Conservation (phyloP, 2,329 filamentous ascomycete species). For the Westerdykella ornata region DNA sequence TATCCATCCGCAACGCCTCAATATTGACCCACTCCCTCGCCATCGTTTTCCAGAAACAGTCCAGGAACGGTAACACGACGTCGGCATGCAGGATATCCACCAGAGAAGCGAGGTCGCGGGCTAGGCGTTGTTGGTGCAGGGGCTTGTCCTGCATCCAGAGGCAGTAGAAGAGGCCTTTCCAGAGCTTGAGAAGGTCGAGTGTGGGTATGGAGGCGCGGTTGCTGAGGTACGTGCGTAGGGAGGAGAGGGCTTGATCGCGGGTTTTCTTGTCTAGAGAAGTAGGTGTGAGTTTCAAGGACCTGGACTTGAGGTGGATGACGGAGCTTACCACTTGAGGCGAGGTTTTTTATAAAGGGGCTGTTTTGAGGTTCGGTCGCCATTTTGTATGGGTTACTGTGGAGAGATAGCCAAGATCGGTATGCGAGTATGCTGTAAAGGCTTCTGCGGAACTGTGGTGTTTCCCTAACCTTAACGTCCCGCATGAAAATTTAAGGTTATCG, state of each 20-base stretch:
- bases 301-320: neutral
- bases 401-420: neutral
- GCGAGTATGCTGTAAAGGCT: neutral
- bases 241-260: conserved; percentile 69
- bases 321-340: conserved; percentile 71
- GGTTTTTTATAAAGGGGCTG: conserved; percentile 70
- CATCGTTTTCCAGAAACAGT: conserved; percentile 49
- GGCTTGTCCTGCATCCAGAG: conserved; percentile 92
- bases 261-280: conserved; percentile 63
- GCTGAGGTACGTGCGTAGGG: conserved; percentile 70
- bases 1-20: conserved; percentile 63
- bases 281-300: conserved; percentile 7
- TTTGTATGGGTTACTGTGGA: conserved; percentile 2
- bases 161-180: conserved; percentile 90
- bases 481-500: conserved; percentile 22
- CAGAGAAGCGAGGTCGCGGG: conserved; percentile 67
- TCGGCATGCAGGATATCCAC: conserved; percentile 51
- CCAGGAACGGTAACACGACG: conserved; percentile 40
- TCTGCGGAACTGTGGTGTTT: conserved; percentile 4
- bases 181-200: conserved; percentile 76
- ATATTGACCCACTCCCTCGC: conserved; percentile 47
- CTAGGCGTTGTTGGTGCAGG: conserved; percentile 77
- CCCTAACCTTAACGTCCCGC: conserved; percentile 3
- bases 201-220: conserved; percentile 55
- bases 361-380: conserved; percentile 41